Conservation (phyloP, 2,329 filamentous ascomycete genomes). For the Apiospora koreana region DNA sequence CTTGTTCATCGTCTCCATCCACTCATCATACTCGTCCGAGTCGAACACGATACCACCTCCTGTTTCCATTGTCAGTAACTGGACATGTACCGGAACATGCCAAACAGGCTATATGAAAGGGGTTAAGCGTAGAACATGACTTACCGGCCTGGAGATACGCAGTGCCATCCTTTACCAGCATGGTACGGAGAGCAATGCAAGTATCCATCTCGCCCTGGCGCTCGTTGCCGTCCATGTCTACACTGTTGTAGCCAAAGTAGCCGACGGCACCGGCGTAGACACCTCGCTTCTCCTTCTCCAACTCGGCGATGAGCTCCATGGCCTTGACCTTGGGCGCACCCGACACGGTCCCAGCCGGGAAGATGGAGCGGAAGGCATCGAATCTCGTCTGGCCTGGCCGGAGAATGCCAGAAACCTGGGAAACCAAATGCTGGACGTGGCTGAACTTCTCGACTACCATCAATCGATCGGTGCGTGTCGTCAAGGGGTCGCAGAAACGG, state of each 20-base stretch:
- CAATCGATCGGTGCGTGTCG: conserved; percentile 86
- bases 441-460: conserved; percentile 96
- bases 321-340: conserved; percentile 94
- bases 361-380: conserved; percentile 94
- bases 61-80: conserved; percentile 26
- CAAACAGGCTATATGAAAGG: background rate
- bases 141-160: conserved; percentile 83
- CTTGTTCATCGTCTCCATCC: conserved; percentile 96
- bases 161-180: conserved; percentile 88
- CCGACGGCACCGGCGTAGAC: conserved; percentile 95
- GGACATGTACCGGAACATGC: background rate
- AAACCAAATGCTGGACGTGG: conserved; percentile 96
- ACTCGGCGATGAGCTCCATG: conserved; percentile 95
- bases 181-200: conserved; percentile 79
- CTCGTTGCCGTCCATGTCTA: conserved; percentile 63
- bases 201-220: conserved; percentile 91
- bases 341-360: conserved; percentile 93
- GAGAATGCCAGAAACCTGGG: conserved; percentile 90
- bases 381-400: conserved; percentile 83
- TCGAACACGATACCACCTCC: conserved; percentile 93
- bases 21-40: conserved; percentile 87
- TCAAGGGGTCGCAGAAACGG: conserved; percentile 86
- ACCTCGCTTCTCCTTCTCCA: conserved; percentile 91
- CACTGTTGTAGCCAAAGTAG: conserved; percentile 86
- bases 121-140: conserved; percentile 23